Evolutionary conservation across 2,329 filamentous ascomycete genomes (phyloP).

Genomic region (Didymellaceae sp.): DNA sequence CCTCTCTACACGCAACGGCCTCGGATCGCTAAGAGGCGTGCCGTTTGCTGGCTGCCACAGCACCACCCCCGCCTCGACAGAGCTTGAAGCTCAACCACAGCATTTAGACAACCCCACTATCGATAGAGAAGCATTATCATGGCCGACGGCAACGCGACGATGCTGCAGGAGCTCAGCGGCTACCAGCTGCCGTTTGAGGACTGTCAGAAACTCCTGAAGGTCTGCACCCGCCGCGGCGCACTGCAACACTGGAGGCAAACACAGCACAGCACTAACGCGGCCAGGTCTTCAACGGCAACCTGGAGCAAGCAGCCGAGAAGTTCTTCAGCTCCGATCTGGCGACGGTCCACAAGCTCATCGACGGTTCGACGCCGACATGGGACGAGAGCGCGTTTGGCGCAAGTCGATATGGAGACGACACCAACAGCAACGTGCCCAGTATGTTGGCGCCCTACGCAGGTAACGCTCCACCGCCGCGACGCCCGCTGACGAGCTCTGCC

Average conservation of each 20-base stretch:
- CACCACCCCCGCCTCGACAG: not conserved
- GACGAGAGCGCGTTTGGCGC: slow-evolving; percentile 40
- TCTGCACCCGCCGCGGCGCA: not conserved
- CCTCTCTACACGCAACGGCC: not conserved
- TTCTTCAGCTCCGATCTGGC: slow-evolving; percentile 28
- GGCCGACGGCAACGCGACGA: slow-evolving; percentile 5
- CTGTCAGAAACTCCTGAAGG: slow-evolving; percentile 17
- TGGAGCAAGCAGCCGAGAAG: slow-evolving; percentile 33
- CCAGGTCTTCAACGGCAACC: slow-evolving; percentile 34
- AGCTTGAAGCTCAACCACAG: not conserved
- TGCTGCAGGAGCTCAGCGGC: slow-evolving; percentile 15
- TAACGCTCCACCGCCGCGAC: slow-evolving; percentile 3
- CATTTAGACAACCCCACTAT: not conserved
- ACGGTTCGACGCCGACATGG: slow-evolving; percentile 35
- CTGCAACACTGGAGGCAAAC: not conserved
- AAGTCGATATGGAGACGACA: slow-evolving; percentile 41
- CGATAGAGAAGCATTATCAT: not conserved
- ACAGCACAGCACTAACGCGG: not conserved
- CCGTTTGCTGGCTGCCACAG: slow-evolving; percentile 10
- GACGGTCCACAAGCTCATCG: slow-evolving; percentile 28
- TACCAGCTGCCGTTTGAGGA: slow-evolving; percentile 8
- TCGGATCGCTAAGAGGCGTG: slow-evolving; percentile 3
- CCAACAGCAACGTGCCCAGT: slow-evolving; percentile 33
- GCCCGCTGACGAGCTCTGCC: slow-evolving; percentile 20
- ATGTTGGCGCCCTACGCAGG: slow-evolving; percentile 19